These are phyloP conservation scores for Cyberlindnera misumaiensis DNA, from an alignment of 805 yeast genomes.

Conservation along the genomic window DNA sequence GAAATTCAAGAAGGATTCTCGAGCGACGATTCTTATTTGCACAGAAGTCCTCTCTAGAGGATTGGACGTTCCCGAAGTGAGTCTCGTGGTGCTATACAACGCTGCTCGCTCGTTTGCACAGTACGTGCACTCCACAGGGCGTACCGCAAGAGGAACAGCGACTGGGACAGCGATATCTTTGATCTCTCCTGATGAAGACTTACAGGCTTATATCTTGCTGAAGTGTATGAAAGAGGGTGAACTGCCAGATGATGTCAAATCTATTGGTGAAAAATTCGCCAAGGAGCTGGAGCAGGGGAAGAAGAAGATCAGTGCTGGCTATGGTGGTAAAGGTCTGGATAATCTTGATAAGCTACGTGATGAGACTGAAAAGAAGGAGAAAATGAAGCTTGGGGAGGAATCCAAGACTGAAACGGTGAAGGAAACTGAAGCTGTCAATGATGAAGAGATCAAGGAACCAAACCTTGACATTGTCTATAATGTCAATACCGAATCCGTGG, in stretches of 20 bases:
- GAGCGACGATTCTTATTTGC: constrained; percentile 65
- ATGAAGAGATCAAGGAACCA: constrained; percentile 17
- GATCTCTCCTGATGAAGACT: constrained; percentile 54
- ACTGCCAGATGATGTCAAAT: constrained; percentile 43
- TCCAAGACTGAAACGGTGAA: constrained; percentile 11
- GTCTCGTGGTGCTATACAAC: constrained; percentile 75
- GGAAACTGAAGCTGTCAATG: constrained; percentile 14
- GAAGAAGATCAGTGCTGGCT: constrained; percentile 63
- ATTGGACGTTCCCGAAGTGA: constrained; percentile 80
- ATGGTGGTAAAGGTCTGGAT: constrained; percentile 89
- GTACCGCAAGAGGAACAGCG: constrained; percentile 83
- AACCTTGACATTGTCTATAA: constrained; percentile 41
- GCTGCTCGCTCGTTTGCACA: constrained; percentile 89
- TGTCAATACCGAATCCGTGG: constrained; percentile 47
- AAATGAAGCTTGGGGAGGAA: constrained; percentile 41
- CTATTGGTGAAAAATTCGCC: constrained; percentile 49
- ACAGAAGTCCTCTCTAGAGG: constrained; percentile 96
- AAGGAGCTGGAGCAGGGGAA: constrained; percentile 61
- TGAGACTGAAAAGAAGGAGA: constrained; percentile 41
- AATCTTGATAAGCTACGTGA: constrained; percentile 61
- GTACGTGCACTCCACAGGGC: constrained; percentile 91
- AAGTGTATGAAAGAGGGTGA: constrained; percentile 43
- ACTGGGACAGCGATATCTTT: constrained; percentile 76
- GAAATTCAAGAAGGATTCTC: constrained; percentile 46
- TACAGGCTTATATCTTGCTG: constrained; percentile 52